These are phyloP conservation scores for Colletotrichum endophyticum DNA, from an alignment of 2,329 filamentous ascomycete species.

Conservation along the genomic window DNA sequence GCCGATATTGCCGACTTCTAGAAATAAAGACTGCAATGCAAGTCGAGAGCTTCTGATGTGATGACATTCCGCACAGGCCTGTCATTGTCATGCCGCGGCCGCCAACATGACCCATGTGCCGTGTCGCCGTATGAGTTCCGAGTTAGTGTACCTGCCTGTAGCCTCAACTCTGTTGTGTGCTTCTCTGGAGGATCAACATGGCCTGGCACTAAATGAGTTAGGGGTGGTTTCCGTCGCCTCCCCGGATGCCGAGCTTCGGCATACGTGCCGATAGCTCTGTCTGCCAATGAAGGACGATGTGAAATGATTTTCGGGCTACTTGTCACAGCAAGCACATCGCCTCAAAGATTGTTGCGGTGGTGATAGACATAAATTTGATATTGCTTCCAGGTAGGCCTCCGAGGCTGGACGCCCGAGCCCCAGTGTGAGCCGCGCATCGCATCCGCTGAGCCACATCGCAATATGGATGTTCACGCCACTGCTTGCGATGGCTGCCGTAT, in stretches of 20 bases:
- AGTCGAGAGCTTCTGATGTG: background rate
- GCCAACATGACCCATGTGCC: background rate
- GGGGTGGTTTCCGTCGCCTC: background rate
- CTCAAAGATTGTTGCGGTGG: background rate
- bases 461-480: background rate
- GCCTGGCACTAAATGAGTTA: background rate
- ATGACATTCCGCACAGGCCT: background rate
- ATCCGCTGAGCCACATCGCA: background rate
- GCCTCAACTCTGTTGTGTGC: constrained; percentile 7
- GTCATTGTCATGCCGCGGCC: constrained; percentile 2
- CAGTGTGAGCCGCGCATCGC: background rate
- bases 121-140: background rate
- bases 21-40: background rate
- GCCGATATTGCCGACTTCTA: background rate
- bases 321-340: background rate
- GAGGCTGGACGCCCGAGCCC: background rate
- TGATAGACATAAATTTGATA: background rate
- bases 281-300: background rate
- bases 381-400: background rate
- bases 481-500: background rate
- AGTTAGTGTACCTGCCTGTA: constrained; percentile 1
- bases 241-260: constrained; percentile 9
- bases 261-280: background rate
- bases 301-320: background rate
- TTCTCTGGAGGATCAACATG: constrained; percentile 6